Evolutionary conservation across 2,329 filamentous ascomycete genomes (phyloP).

Genomic region (Graphium sp.): DNA sequence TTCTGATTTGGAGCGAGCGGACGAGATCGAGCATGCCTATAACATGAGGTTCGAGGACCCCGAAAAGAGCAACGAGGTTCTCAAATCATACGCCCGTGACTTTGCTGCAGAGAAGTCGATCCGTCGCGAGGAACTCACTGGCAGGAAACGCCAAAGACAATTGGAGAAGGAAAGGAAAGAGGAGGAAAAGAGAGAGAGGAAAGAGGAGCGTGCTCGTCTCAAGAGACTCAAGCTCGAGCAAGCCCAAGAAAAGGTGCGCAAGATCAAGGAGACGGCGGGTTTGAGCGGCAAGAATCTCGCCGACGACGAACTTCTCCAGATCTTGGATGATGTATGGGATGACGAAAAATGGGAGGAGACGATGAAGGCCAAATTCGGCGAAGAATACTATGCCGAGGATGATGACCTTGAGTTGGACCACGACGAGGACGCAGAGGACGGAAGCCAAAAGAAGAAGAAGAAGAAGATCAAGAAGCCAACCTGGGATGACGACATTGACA

Average conservation of each 20-base stretch:
- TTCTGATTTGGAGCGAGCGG: constrained; percentile 54
- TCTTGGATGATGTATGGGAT: constrained; percentile 80
- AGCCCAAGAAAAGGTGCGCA: constrained; percentile 68
- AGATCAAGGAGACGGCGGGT: constrained; percentile 82
- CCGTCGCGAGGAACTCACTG: constrained; percentile 63
- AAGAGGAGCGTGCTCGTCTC: constrained; percentile 68
- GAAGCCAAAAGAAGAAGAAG: constrained; percentile 36
- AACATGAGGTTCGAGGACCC: constrained; percentile 95
- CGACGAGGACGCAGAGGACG: constrained; percentile 44
- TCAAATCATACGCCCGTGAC: constrained; percentile 82
- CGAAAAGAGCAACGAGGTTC: constrained; percentile 67
- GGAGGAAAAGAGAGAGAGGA: constrained; percentile 56
- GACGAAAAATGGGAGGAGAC: constrained; percentile 79
- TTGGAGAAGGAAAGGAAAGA: constrained; percentile 63
- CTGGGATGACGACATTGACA: constrained; percentile 97
- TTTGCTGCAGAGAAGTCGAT: constrained; percentile 69
- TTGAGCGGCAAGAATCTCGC: constrained; percentile 46
- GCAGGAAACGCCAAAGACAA: constrained; percentile 64
- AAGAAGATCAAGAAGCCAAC: constrained; percentile 63
- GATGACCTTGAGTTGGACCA: constrained; percentile 46
- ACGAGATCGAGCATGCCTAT: constrained; percentile 83
- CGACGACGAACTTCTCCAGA: constrained; percentile 67
- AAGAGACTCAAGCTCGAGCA: constrained; percentile 84
- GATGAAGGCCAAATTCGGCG: constrained; percentile 78
- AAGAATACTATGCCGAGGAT: constrained; percentile 74